Evolutionary conservation across 139 green algal species (phyloP), one percentile per base, ranked within the genome.

Genomic region (Chlorella sp.): DNA sequence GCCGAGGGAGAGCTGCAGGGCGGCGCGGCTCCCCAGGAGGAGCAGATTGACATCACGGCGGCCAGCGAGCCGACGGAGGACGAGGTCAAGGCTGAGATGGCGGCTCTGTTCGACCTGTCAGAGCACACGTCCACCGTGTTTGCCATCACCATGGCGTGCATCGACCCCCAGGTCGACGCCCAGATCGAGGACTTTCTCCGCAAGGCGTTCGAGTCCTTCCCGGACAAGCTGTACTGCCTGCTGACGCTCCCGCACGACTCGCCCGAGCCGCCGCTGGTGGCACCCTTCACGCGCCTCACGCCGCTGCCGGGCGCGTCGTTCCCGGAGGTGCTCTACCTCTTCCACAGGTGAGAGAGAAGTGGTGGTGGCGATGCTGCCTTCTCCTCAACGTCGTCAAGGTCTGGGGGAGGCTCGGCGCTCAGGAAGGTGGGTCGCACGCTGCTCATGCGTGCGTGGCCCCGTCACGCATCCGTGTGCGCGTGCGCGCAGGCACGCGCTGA

Each of bases 101-200:
- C 74, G 24, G 33, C 50, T 1, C 42, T 86, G 61, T 76, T 83
- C 42, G 63, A 70, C 2, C 27, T 42, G 22, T 31, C 55, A 1
- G 59, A 62, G 2, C 35, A 23, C 14, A 35, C 65, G 36, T 72
- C 75, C 60, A 82, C 65, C 49, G 33, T 79, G 34, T 73, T 89
- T 64, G 85, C 88, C 3, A 71, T 93, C 27, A 89, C 84, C 22
- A 89, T 93, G 88, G 69, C 90, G 35, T 90, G 88, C 75, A 76
- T 91, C 61, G 71, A 84, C 33, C 59, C 71, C 3, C 75, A 55
- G 64, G 87, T 71, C 32, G 82, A 89, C 65, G 32, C 49, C 2
- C 77, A 88, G 42, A 61, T 77, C 1, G 27, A 33, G 3, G 77
- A 82, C 3, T 74, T 90, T 31, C 60, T 88, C 36, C 22, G 23